Evolutionary conservation across 129 eudicot genomes (phyloP), one percentile per base, ranked within the genome.

Genomic region (Gnaphalium uliginosum): DNA sequence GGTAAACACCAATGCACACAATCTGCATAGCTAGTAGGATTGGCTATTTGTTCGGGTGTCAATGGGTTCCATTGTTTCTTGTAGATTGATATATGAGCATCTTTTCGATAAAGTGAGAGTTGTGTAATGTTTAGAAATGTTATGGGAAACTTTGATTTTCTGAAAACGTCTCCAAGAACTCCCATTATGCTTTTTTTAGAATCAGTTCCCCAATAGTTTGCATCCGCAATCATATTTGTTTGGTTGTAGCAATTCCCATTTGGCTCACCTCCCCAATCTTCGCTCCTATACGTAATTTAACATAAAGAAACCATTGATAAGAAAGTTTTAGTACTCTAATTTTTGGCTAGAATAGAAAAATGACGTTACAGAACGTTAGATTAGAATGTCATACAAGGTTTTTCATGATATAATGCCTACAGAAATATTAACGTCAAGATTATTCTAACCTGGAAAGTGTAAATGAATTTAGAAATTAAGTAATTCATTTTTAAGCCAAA

Each of bases 1-100:
- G 94, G 94, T 59, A 89, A 75, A 58, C 94, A 89, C 94, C 94
- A 89, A 39, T 89, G 94, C 53, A 84, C 86, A 29, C 94, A 89
- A 57, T 89, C 94, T 27, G 94, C 88, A 51, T 89, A 86, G 66
- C 88, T 84, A 3, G 50, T 79, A 2, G 94, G 94, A 37, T 89
- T 84, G 5, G 87, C 87, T 11, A 81, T 22, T 59, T 86, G 90
- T 83, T 89, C 84, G 1, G 88, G 82, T 0, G 94, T 89, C 69
- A 86, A 74, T 0, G 60, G 60, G 60, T 21, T 54, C 60, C 60
- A 54, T 54, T 54, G 60, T 21, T 54, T 54, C 60, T 54, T 54
- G 60, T 54, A 54, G 24, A 54, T 54, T 54, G 61, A 54, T 18
- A 11, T 54, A 21, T 54, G 61, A 54, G 61, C 61, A 54, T 54